These are phyloP conservation scores for Trametes maxima DNA, from an alignment of 768 basidiomycete genomes.

Conservation along the genomic window DNA sequence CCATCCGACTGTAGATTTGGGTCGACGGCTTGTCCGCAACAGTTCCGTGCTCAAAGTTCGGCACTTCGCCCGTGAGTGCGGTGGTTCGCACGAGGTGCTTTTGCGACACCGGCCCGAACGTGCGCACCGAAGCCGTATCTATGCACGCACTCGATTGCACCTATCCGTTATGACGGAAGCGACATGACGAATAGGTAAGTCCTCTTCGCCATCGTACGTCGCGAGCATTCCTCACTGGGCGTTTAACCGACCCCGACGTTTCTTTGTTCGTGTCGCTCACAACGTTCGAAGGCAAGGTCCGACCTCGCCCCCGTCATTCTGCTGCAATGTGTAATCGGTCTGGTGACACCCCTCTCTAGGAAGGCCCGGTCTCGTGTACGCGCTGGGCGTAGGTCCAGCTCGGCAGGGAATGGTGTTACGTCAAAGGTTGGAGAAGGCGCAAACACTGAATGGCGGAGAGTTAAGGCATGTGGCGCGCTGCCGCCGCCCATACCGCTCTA, in stretches of 20 bases:
- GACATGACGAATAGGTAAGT: background rate
- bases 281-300: slow-evolving; percentile 15
- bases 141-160: background rate
- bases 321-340: slow-evolving; percentile 1
- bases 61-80: slow-evolving; percentile 5
- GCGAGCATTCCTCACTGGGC: background rate
- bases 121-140: slow-evolving; percentile 5
- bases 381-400: slow-evolving; percentile 3
- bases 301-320: background rate
- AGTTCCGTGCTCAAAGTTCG: slow-evolving; percentile 6
- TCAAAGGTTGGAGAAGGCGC: slow-evolving; percentile 14
- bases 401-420: slow-evolving; percentile 17
- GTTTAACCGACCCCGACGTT: background rate
- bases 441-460: slow-evolving; percentile 8
- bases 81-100: slow-evolving; percentile 6
- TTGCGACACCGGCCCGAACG: slow-evolving; percentile 12
- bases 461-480: slow-evolving; percentile 8
- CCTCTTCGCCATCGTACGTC: slow-evolving; percentile 12
- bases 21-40: background rate
- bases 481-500: slow-evolving; percentile 1
- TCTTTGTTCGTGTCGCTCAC: slow-evolving; percentile 4
- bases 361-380: slow-evolving; percentile 15
- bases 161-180: slow-evolving; percentile 6
- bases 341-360: slow-evolving; percentile 6
- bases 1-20: background rate